Base-by-base conservation (phyloP, 768 basidiomycete genomes). In the Sarcodon aspratus region DNA sequence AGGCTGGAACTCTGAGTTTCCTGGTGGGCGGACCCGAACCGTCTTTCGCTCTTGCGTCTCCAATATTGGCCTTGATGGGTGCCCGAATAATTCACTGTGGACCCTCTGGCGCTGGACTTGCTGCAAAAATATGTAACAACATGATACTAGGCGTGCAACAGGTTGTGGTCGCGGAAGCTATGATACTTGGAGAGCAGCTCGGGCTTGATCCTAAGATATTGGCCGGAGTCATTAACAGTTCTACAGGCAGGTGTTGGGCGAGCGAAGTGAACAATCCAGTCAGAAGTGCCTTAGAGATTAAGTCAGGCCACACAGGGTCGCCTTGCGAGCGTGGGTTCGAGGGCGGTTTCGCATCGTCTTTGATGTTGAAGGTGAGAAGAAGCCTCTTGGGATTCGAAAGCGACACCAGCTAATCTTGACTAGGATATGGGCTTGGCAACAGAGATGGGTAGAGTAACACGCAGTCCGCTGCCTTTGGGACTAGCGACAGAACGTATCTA, bases 81-180 rank as follows among this genome's bases (percentile, higher is more conserved):
- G 75, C 73, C 51, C 79, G 82, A 8, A 79, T 87, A 50, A 84
- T 93, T 42, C 75, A 91, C 61, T 94, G 91, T 61, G 91, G 91
- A 1, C 69, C 75, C 7, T 85, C 85, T 4, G 88, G 91, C 9
- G 73, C 85, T 3, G 91, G 91, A 0, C 66, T 94, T 9, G 89
- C 78, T 1, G 89, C 90, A 2, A 94, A 94, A 68, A 90, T 94
- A 35, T 91, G 88, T 67, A 94, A 93, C 65, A 94, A 94, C 63
- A 74, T 79, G 57, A 64, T 70, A 5, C 59, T 66, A 36, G 55
- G 57, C 40, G 63, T 67, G 21, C 61, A 92, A 57, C 89, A 92
- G 63, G 78, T 90, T 48, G 86, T 82, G 12, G 78, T 88, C 1
- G 84, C 76, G n/a, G 92, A 95, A 64, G 90, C 85, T 3, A 94